Evolutionary conservation across 2,329 filamentous ascomycete genomes (phyloP).

Genomic region (Monilinia polystroma): DNA sequence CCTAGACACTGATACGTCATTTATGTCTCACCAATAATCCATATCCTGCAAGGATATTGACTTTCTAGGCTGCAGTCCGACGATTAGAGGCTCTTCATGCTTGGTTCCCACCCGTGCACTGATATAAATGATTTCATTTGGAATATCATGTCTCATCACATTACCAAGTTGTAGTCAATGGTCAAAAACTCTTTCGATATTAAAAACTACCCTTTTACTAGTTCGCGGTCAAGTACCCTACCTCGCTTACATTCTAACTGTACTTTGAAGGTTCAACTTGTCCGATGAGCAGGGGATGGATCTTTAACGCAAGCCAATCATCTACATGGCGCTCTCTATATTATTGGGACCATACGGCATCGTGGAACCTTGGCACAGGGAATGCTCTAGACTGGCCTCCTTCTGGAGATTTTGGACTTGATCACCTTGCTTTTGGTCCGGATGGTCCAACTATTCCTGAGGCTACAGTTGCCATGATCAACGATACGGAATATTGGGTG

Average conservation of each 20-base stretch:
- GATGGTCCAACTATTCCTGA: conserved; percentile 42
- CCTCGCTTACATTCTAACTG: background rate
- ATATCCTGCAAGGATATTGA: background rate
- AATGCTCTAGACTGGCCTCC: background rate
- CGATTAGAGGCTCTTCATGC: background rate
- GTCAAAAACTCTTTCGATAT: background rate
- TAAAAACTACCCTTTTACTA: background rate
- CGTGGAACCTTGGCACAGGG: conserved; percentile 44
- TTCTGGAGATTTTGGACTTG: conserved; percentile 61
- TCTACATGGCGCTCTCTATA: conserved; percentile 49
- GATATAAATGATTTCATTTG: background rate
- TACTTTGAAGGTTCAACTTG: conserved; percentile 51
- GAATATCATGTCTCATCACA: background rate
- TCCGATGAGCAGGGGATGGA: conserved; percentile 54
- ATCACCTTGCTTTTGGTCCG: conserved; percentile 40
- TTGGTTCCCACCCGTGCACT: background rate
- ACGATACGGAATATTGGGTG: conserved; percentile 54
- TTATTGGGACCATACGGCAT: conserved; percentile 45
- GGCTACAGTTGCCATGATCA: conserved; percentile 47
- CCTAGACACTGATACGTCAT: background rate
- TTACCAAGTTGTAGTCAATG: background rate
- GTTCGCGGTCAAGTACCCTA: background rate
- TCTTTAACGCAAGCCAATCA: conserved; percentile 56
- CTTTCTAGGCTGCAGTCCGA: background rate
- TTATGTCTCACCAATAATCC: too few relatives aligned